Evolutionary conservation across 1,284 basidiomycete species (phyloP).

Genomic region (Leccinum pachyderme): DNA sequence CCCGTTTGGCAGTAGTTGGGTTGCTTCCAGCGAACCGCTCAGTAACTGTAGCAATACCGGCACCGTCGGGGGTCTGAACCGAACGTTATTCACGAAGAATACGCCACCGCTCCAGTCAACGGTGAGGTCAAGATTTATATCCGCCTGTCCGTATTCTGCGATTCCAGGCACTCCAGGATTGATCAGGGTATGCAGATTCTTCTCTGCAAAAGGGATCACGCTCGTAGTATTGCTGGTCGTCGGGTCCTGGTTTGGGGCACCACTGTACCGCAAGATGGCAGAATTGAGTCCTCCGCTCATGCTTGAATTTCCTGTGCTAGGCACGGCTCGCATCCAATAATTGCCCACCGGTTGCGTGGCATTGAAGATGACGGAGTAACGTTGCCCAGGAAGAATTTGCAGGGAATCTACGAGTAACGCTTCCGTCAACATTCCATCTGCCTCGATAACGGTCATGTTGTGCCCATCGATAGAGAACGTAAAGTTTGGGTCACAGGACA

Average conservation of each 20-base stretch:
- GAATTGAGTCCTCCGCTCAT: slow-evolving; percentile 43
- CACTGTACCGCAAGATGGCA: slow-evolving; percentile 53
- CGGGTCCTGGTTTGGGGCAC: slow-evolving; percentile 44
- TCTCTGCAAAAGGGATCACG: slow-evolving; percentile 30
- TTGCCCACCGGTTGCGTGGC: slow-evolving; percentile 37
- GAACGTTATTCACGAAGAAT: slow-evolving; percentile 21
- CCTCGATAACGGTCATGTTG: slow-evolving; percentile 40
- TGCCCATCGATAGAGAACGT: slow-evolving; percentile 43
- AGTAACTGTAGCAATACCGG: slow-evolving; percentile 38
- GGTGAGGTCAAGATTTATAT: slow-evolving; percentile 27
- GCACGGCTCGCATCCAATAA: slow-evolving; percentile 37
- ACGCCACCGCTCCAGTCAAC: slow-evolving; percentile 13
- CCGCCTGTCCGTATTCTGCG: slow-evolving; percentile 30
- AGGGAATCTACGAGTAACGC: slow-evolving; percentile 33
- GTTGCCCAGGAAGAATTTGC: slow-evolving; percentile 35
- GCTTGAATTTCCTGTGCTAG: slow-evolving; percentile 8
- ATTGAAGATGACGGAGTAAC: slow-evolving; percentile 39
- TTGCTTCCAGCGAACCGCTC: slow-evolving; percentile 30
- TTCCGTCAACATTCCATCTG: slow-evolving; percentile 35
- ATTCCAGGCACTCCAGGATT: slow-evolving; percentile 35
- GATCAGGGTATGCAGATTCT: slow-evolving; percentile 34
- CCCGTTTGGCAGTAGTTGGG: slow-evolving; percentile 27
- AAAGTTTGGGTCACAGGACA: slow-evolving; percentile 39
- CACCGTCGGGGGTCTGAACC: slow-evolving; percentile 30
- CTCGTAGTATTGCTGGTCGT: slow-evolving; percentile 30